A percentile compares a stretch with the other conserved stretches of the same genome.
Conservation (phyloP, 768 basidiomycete species). For the Calocera viscosa region DNA sequence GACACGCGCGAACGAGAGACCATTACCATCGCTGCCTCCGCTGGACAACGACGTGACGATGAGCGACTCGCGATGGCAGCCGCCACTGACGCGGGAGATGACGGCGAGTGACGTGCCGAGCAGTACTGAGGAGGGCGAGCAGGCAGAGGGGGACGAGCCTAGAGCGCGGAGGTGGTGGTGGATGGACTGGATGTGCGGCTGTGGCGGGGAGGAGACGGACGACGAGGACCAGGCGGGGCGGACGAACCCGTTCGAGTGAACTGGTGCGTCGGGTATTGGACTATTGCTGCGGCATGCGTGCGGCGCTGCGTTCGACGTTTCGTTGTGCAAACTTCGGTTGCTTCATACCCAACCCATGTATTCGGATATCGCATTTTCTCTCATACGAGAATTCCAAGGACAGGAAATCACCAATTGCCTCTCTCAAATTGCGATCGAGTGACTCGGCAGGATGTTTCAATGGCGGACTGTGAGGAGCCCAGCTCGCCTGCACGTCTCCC, state of each 20-base stretch:
- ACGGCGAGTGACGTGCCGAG: not conserved
- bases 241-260: slow-evolving; percentile 6
- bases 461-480: no score
- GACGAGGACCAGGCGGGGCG: slow-evolving; percentile 4
- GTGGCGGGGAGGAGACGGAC: not conserved
- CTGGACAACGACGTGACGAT: not conserved
- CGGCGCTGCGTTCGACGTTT: not conserved
- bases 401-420: not conserved
- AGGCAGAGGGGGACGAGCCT: not conserved
- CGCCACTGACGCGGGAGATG: not conserved
- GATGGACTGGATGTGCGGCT: not conserved
- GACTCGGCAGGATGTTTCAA: no score
- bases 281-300: not conserved
- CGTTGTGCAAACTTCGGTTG: not conserved
- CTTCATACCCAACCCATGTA: slow-evolving; percentile 3
- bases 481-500: no score
- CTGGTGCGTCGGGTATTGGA: not conserved
- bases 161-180: not conserved
- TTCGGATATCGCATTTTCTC: slow-evolving; percentile 6
- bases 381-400: not conserved
- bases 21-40: not conserved
- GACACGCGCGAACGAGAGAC: not conserved
- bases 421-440: no score
- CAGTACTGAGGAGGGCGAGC: not conserved
- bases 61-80: not conserved